Percentiles rank a stretch among this genome's conserved stretches.
Evolutionary conservation across 352 stramenopile species (phyloP).

Genomic region (Phytophthora vignae): DNA sequence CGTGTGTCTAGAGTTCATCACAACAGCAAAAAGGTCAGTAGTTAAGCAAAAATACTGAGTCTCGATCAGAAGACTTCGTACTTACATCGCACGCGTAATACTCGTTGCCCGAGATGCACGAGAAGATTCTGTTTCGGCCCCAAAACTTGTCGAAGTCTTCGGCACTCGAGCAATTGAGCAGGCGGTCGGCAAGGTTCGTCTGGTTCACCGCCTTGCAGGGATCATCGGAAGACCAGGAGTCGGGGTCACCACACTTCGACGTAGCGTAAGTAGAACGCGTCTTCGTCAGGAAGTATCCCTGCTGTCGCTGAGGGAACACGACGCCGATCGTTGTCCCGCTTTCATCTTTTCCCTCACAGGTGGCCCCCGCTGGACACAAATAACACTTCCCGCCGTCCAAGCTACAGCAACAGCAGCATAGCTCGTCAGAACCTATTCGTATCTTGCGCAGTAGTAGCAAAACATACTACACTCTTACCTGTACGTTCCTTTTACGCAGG

Average conservation of each 20-base stretch:
- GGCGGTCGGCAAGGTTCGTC: constrained; percentile 40
- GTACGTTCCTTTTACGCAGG: constrained; percentile 72
- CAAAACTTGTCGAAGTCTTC: constrained; percentile 59
- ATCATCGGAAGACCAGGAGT: constrained; percentile 51
- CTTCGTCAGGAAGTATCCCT: constrained; percentile 61
- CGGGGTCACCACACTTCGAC: constrained; percentile 47
- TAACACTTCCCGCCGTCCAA: constrained; percentile 73
- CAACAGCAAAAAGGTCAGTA: neutral
- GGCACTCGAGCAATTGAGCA: constrained; percentile 53
- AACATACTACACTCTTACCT: constrained; percentile 41
- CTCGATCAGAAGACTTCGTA: neutral
- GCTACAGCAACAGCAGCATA: constrained; percentile 33
- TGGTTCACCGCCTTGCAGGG: constrained; percentile 53
- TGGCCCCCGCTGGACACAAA: constrained; percentile 60
- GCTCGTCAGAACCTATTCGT: neutral
- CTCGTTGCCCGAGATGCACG: constrained; percentile 63
- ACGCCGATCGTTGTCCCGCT: constrained; percentile 48
- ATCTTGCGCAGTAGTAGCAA: neutral
- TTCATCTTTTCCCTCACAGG: constrained; percentile 50
- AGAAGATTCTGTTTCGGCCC: constrained; percentile 66
- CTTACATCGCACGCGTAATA: constrained; percentile 75
- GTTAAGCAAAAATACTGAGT: neutral
- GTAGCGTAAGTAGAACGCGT: constrained; percentile 49
- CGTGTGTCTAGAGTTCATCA: constrained; percentile 27
- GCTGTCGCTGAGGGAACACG: constrained; percentile 41